Percentiles rank a stretch among this genome's conserved stretches.
These are phyloP conservation scores for Millerozyma miso DNA, from an alignment of 805 yeast genomes.

Conservation along the genomic window DNA sequence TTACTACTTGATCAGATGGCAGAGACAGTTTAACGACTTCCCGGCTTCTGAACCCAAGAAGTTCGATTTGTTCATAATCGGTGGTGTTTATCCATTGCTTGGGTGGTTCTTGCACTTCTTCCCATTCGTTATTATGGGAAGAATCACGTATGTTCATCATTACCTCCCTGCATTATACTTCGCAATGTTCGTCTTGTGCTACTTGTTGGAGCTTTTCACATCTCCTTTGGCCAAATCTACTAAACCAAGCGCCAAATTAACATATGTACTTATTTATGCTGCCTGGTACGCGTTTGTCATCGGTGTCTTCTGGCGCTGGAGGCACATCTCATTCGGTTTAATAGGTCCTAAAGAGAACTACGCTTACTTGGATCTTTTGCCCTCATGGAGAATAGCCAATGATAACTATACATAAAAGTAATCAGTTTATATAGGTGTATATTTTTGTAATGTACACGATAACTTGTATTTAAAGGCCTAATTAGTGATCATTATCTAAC, in stretches of 20 bases:
- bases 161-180: slow-evolving; percentile 93
- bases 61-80: slow-evolving; percentile 54
- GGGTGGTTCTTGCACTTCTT: slow-evolving; percentile 88
- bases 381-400: slow-evolving; percentile 39
- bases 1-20: slow-evolving; percentile 51
- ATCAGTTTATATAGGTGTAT: not conserved
- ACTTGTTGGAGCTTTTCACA: slow-evolving; percentile 49
- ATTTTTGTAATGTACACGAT: not conserved
- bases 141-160: slow-evolving; percentile 96
- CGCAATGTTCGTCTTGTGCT: slow-evolving; percentile 76
- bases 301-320: slow-evolving; percentile 41
- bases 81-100: slow-evolving; percentile 78
- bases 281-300: slow-evolving; percentile 29
- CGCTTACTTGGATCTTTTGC: slow-evolving; percentile 35
- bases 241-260: slow-evolving; percentile 12
- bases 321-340: slow-evolving; percentile 40
- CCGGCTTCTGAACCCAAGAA: slow-evolving; percentile 36
- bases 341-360: slow-evolving; percentile 40
- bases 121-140: slow-evolving; percentile 90
- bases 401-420: slow-evolving; percentile 23
- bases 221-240: slow-evolving; percentile 17
- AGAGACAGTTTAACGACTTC: slow-evolving; percentile 64
- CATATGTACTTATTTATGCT: slow-evolving; percentile 21
- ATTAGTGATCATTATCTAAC: not conserved
- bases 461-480: not conserved